Percentiles rank a stretch among this genome's conserved stretches.
Conservation (phyloP, 768 basidiomycete species). For the Vararia minispora region DNA sequence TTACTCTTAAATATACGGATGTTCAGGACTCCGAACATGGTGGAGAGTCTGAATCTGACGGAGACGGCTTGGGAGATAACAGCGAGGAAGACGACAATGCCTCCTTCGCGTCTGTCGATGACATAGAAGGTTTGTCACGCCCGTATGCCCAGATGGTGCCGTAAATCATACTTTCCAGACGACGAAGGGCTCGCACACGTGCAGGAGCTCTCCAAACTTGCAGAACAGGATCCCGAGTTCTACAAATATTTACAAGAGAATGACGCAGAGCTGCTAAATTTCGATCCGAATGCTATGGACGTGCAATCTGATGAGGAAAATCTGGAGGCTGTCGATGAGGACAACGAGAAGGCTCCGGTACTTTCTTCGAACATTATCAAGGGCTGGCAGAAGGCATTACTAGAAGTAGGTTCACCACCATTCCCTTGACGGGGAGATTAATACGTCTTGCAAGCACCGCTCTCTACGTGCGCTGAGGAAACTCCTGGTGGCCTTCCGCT, state of each 20-base stretch:
- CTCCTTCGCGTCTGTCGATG: constrained; percentile 72
- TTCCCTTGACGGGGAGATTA: not conserved
- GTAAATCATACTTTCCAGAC: constrained; percentile 15
- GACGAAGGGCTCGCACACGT: constrained; percentile 71
- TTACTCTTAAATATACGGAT: constrained; percentile 1
- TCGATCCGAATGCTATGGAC: constrained; percentile 36
- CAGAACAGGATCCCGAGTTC: constrained; percentile 97
- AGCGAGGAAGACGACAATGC: constrained; percentile 38
- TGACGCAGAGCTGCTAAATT: constrained; percentile 83
- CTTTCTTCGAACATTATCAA: constrained; percentile 62
- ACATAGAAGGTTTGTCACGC: constrained; percentile 45
- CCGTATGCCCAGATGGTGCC: not conserved
- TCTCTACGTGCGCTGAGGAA: constrained; percentile 79
- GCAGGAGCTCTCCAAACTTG: constrained; percentile 74
- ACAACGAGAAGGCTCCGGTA: constrained; percentile 35
- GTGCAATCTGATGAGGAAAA: constrained; percentile 33
- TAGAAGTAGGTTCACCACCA: constrained; percentile 45
- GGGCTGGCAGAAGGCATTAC: constrained; percentile 80
- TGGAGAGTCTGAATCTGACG: constrained; percentile 31
- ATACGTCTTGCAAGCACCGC: constrained; percentile 36
- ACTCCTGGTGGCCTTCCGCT: constrained; percentile 81
- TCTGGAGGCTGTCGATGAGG: constrained; percentile 34
- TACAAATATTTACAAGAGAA: constrained; percentile 97
- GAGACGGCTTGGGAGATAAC: constrained; percentile 26
- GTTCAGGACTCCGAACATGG: constrained; percentile 19